Evolutionary conservation across 1,284 basidiomycete species (phyloP), one percentile per base, ranked within the genome.

Genomic region (Pseudozyma tsukubaensis): DNA sequence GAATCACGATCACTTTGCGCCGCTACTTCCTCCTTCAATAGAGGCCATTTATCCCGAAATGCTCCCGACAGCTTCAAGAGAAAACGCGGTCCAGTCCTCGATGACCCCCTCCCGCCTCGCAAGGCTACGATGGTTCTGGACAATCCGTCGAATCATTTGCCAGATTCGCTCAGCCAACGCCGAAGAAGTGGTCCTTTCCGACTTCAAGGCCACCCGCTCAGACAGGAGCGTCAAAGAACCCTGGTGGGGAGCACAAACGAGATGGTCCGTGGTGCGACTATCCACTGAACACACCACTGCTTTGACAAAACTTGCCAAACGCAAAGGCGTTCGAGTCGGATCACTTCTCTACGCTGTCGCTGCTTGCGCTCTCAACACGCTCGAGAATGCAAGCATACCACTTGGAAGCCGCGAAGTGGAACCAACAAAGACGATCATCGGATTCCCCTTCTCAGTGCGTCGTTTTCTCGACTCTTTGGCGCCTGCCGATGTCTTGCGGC

Each of bases 111-210:
- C 54, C 14, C 59, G 62, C 0, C 50, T 56, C 11, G 63, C 67
- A 12, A 61, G 59, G 10, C n/a, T 50, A 35, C 62, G 72, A 5
- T 74, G 72, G 72, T 74, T 74, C 60, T 74, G 72, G 72, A 61
- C 59, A 1, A 70, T 74, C 16, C 62, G 72, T 32, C 68, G 60
- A 4, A 50, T 64, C 47, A 68, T 73, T 24, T 43, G 44, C 18
- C 65, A 68, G 34, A 61, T 59, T 7, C 60, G 65, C 13, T 53
- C 65, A 19, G 65, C 52, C 32, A 51, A 62, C 8, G 61, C 61
- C 10, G 61, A 65, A 37, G 56, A 48, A 12, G 49, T 45, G 14
- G 44, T 73, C 3, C 51, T 73, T 18, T 64, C 71, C 19, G 61
- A 73, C 35, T 73, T 73, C 58, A 73, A 58, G 35, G 71, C 71